Percentiles rank a stretch among this genome's conserved stretches.
Evolutionary conservation across 2,329 filamentous ascomycete genomes (phyloP).

Genomic region (Arthroderma sp.): DNA sequence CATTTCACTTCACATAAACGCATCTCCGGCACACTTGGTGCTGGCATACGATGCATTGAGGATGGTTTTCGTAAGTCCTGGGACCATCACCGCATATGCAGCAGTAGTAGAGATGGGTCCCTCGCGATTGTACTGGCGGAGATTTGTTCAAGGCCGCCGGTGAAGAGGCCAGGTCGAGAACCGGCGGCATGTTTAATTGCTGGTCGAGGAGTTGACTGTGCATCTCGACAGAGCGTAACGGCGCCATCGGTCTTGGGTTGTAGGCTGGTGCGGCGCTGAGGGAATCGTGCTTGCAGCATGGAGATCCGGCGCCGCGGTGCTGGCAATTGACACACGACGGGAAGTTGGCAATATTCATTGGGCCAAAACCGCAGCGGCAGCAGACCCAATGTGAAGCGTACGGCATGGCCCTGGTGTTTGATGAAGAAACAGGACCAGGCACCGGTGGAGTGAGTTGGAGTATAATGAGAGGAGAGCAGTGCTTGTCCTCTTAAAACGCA

Average conservation of each 20-base stretch:
- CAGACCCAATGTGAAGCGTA: conserved; percentile 22
- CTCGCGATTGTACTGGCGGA: conserved; percentile 1
- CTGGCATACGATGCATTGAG: conserved; percentile 21
- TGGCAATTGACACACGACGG: conserved; percentile 18
- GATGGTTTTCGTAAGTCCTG: conserved; percentile 23
- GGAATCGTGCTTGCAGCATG: conserved; percentile 14
- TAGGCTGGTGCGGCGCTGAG: conserved; percentile 7
- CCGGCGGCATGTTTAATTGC: neutral
- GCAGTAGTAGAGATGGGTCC: conserved; percentile 24
- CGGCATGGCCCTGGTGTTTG: conserved; percentile 7
- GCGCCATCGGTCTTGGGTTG: neutral
- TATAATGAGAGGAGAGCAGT: too few relatives aligned
- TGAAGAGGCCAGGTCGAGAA: neutral
- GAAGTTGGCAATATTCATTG: conserved; percentile 17
- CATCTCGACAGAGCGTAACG: neutral
- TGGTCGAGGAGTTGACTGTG: conserved; percentile 1
- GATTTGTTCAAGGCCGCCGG: neutral
- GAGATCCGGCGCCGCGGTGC: conserved; percentile 5
- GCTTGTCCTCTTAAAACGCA: too few relatives aligned
- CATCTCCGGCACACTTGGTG: conserved; percentile 21
- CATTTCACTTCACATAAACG: conserved; percentile 16
- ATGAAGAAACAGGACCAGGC: too few relatives aligned
- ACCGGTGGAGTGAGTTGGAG: too few relatives aligned
- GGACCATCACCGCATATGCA: conserved; percentile 28
- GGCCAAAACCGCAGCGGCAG: conserved; percentile 22